phyloP scores from a whole-genome alignment of 495 filamentous ascomycete species.

The Penicillium maclennaniae region DNA sequence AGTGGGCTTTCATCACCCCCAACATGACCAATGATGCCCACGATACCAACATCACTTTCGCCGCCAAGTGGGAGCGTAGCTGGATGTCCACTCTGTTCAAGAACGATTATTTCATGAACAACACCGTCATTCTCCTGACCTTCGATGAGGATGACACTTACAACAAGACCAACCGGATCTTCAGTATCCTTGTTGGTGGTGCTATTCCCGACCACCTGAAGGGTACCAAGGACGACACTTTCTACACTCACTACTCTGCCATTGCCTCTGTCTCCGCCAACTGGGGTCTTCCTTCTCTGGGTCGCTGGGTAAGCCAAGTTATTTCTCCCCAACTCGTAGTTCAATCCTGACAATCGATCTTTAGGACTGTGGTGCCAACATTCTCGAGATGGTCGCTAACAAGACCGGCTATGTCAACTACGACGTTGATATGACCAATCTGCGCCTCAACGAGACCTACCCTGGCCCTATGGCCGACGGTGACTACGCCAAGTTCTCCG shows the following conservation, averaged over 20 bases:
- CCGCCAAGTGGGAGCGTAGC: conserved; percentile 52
- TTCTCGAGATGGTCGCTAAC: conserved; percentile 58
- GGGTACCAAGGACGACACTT: conserved; percentile 59
- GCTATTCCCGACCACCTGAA: conserved; percentile 54
- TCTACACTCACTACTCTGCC: conserved; percentile 71
- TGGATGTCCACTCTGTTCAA: conserved; percentile 60
- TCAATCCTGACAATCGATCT: background rate
- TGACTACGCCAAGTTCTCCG: conserved; percentile 26
- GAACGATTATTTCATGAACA: conserved; percentile 59
- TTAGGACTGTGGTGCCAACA: conserved; percentile 64
- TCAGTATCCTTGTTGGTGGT: conserved; percentile 60
- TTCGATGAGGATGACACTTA: conserved; percentile 67
- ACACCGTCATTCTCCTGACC: conserved; percentile 44
- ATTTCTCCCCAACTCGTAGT: background rate
- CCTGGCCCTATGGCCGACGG: conserved; percentile 39
- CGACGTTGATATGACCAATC: conserved; percentile 39
- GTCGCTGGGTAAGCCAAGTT: conserved; percentile 43
- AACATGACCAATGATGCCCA: conserved; percentile 75
- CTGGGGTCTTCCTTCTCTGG: conserved; percentile 64
- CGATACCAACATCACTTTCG: conserved; percentile 60
- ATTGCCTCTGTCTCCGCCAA: conserved; percentile 65
- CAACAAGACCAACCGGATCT: conserved; percentile 50
- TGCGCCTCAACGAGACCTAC: conserved; percentile 45
- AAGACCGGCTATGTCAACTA: conserved; percentile 55
- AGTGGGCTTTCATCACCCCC: conserved; percentile 72